Conservation (phyloP, 176 grass and related monocot species). For the Eleusine coracana region DNA sequence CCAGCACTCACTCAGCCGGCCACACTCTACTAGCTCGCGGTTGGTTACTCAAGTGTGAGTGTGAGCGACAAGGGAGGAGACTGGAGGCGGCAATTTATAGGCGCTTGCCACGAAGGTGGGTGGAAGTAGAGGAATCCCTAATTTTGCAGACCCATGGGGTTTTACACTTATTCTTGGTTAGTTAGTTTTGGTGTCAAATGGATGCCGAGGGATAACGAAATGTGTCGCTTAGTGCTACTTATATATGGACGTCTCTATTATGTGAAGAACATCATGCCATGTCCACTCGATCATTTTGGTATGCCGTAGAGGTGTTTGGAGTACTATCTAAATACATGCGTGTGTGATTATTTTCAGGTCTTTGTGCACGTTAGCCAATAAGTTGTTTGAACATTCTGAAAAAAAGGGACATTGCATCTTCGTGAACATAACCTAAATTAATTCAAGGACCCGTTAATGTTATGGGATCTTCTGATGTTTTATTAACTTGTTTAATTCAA, state of each 20-base stretch:
- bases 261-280: not conserved
- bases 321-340: too few species aligned
- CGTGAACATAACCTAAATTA: not conserved
- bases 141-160: too few species aligned
- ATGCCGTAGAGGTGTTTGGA: not conserved
- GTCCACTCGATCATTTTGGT: not conserved
- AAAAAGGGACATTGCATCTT: not conserved
- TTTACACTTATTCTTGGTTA: not conserved
- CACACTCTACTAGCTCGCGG: not conserved
- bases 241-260: not conserved
- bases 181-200: not conserved
- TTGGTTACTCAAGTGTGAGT: not conserved
- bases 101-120: not conserved
- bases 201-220: not conserved
- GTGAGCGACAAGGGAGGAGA: not conserved
- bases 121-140: not conserved
- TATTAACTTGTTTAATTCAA: not conserved
- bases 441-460: not conserved
- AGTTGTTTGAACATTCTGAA: too few species aligned
- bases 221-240: not conserved
- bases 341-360: too few species aligned
- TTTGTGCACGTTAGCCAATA: not conserved
- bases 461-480: not conserved
- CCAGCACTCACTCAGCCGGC: not conserved
- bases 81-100: conserved; percentile 22